Percentiles rank a stretch among this genome's conserved stretches.
Conservation (phyloP, 495 filamentous ascomycete species). For the Beverwykella pulmonaria region DNA sequence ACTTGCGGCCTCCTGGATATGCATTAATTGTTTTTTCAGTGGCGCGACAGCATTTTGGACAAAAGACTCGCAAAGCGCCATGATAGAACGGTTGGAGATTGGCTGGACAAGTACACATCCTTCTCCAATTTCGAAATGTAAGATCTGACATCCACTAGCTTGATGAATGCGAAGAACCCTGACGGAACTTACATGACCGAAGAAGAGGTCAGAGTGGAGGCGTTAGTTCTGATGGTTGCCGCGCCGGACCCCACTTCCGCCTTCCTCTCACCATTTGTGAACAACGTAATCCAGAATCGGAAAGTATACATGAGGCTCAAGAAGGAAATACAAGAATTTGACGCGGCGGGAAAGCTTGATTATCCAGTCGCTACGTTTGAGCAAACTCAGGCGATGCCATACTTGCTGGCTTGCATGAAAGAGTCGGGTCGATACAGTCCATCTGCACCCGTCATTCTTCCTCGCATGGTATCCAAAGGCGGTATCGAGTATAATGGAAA, state of each 20-base stretch:
- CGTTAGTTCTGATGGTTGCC: background rate
- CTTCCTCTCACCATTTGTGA: background rate
- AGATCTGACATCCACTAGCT: background rate
- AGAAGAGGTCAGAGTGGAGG: background rate
- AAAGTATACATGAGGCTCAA: background rate
- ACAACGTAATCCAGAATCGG: background rate
- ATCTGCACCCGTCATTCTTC: slow-evolving; percentile 57
- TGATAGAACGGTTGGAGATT: background rate
- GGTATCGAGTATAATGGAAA: slow-evolving; percentile 56
- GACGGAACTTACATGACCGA: background rate
- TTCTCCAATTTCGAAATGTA: no score
- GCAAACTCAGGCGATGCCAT: slow-evolving; percentile 46
- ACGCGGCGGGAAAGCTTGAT: background rate
- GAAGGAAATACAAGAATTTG: background rate
- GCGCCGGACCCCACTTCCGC: background rate
- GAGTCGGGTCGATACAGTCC: slow-evolving; percentile 59
- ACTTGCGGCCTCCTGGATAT: background rate
- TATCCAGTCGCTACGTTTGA: background rate
- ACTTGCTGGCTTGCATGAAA: slow-evolving; percentile 66
- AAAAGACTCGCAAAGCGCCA: background rate
- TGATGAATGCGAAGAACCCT: background rate
- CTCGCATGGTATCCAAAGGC: slow-evolving; percentile 55
- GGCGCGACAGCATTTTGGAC: background rate
- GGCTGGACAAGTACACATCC: background rate
- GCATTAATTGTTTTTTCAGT: background rate